A percentile compares a stretch with the other conserved stretches of the same genome.
Evolutionary conservation across 768 basidiomycete species (phyloP).

Genomic region (Amanita exitialis): DNA sequence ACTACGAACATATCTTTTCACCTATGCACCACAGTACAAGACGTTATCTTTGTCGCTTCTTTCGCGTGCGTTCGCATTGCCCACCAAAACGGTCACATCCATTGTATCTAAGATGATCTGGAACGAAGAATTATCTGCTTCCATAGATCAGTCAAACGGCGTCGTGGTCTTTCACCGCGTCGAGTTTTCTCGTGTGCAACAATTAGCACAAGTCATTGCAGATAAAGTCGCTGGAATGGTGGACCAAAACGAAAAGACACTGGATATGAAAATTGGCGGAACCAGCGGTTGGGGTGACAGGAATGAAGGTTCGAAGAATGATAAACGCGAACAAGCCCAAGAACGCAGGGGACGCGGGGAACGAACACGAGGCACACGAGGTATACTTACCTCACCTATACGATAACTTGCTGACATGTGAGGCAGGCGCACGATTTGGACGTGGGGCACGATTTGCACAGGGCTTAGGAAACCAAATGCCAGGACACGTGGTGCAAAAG

Average conservation of each 20-base stretch:
- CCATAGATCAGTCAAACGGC: constrained; percentile 82
- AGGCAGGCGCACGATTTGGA: constrained; percentile 51
- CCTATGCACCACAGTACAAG: constrained; percentile 91
- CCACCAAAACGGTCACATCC: constrained; percentile 74
- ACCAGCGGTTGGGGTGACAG: constrained; percentile 55
- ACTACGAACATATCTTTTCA: constrained; percentile 93
- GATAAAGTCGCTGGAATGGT: constrained; percentile 82
- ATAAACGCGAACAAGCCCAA: constrained; percentile 73
- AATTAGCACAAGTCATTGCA: constrained; percentile 80
- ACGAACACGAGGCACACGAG: constrained; percentile 50
- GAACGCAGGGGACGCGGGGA: constrained; percentile 73
- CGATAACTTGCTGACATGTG: not conserved
- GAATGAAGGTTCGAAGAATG: constrained; percentile 57
- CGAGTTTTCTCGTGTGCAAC: constrained; percentile 81
- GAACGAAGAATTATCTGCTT: constrained; percentile 90
- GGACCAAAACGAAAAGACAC: constrained; percentile 85
- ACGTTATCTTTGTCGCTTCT: constrained; percentile 84
- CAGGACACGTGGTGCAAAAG: constrained; percentile 26
- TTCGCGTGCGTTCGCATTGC: constrained; percentile 79
- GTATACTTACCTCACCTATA: constrained; percentile 23
- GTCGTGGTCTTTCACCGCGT: constrained; percentile 92
- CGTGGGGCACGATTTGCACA: constrained; percentile 77
- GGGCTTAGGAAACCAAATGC: constrained; percentile 76
- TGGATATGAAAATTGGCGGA: constrained; percentile 78
- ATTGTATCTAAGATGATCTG: constrained; percentile 98